Evolutionary conservation across 2,329 filamentous ascomycete genomes (phyloP).

Genomic region (Bimuria novae-zelandiae): DNA sequence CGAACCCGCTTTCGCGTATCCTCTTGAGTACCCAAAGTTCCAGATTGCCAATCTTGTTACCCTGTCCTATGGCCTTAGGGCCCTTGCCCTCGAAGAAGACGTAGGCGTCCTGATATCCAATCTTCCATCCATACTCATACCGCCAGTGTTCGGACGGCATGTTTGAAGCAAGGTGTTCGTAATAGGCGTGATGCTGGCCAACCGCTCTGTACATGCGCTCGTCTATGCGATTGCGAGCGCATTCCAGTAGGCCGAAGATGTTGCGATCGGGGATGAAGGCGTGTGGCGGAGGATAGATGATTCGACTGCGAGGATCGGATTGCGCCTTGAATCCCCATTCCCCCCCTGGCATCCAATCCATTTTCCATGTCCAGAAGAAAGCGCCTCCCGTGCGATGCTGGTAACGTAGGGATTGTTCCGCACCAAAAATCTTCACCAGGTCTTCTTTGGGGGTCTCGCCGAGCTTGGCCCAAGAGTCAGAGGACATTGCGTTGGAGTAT

Average conservation of each 20-base stretch:
- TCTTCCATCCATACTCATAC: conserved; percentile 60
- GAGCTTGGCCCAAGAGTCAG: conserved; percentile 53
- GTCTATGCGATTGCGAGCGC: conserved; percentile 48
- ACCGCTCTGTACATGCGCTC: conserved; percentile 43
- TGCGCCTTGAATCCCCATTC: conserved; percentile 65
- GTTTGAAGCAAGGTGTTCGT: conserved; percentile 52
- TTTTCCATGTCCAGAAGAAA: conserved; percentile 66
- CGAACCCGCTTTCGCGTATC: conserved; percentile 56
- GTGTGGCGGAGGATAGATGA: conserved; percentile 47
- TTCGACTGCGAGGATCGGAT: conserved; percentile 39
- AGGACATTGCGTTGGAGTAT: conserved; percentile 61
- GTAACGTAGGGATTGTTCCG: conserved; percentile 55
- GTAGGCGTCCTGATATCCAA: conserved; percentile 60
- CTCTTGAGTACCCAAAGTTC: conserved; percentile 64
- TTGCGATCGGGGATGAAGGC: conserved; percentile 29
- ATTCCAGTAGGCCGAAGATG: conserved; percentile 42
- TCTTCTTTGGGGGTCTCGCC: conserved; percentile 43
- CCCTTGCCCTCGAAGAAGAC: conserved; percentile 55
- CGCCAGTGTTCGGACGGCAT: conserved; percentile 58
- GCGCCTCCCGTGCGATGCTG: conserved; percentile 56
- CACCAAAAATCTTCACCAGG: conserved; percentile 53
- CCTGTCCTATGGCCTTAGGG: conserved; percentile 42
- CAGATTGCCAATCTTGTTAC: conserved; percentile 60
- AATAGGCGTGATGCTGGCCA: conserved; percentile 55
- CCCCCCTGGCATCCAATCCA: conserved; percentile 66